These are phyloP conservation scores for Chrysoporthe austroafricana DNA, from an alignment of 2,329 filamentous ascomycete species.

Conservation along the genomic window DNA sequence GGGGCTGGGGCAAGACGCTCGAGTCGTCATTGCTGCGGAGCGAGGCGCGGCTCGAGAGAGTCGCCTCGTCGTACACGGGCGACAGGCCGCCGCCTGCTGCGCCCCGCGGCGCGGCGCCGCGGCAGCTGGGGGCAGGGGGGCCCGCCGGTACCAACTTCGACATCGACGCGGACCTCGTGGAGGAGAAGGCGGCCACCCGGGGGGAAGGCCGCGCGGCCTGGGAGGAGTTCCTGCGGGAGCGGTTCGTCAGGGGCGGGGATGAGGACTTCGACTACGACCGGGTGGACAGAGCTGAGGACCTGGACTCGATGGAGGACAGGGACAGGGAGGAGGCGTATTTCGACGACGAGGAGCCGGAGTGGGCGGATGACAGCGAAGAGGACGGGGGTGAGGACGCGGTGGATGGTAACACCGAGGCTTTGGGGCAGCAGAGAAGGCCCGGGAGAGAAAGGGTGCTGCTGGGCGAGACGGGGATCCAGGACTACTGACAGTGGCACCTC, in stretches of 20 bases:
- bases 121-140: not conserved
- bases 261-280: conserved; percentile 75
- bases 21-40: conserved; percentile 78
- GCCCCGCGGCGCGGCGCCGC: not conserved
- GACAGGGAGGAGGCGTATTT: conserved; percentile 78
- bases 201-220: conserved; percentile 72
- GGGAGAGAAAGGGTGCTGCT: conserved; percentile 33
- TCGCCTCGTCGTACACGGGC: conserved; percentile 37
- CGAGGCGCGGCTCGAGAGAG: conserved; percentile 72
- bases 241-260: conserved; percentile 77
- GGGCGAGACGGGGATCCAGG: conserved; percentile 74
- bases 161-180: conserved; percentile 52
- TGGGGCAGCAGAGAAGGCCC: conserved; percentile 32
- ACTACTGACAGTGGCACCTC: conserved; percentile 56
- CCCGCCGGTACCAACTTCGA: conserved; percentile 33
- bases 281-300: conserved; percentile 74
- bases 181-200: conserved; percentile 55
- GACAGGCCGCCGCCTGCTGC: conserved; percentile 40
- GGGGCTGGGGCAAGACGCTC: conserved; percentile 78
- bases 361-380: conserved; percentile 51
- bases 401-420: conserved; percentile 34
- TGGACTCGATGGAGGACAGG: conserved; percentile 64
- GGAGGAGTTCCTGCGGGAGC: conserved; percentile 70
- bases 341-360: conserved; percentile 75
- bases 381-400: conserved; percentile 32